A percentile compares a stretch with the other conserved stretches of the same genome.
phyloP scores from a whole-genome alignment of 441 rosid species.

The Flueggea neowawraea region DNA sequence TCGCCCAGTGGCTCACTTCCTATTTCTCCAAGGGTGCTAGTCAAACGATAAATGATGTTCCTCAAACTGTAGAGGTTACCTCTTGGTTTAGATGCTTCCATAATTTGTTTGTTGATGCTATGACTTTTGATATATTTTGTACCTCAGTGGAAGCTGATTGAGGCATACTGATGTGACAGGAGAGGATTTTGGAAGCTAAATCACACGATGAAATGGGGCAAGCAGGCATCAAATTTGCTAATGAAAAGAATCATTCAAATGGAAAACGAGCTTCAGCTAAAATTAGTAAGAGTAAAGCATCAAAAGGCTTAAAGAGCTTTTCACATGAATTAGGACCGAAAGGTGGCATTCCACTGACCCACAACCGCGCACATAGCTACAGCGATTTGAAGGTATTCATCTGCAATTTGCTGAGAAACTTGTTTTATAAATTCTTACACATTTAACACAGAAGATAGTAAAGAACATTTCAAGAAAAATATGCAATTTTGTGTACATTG shows the following conservation, averaged over 20 bases:
- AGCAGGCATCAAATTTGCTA: constrained; percentile 17
- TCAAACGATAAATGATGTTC: constrained; percentile 23
- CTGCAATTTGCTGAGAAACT: constrained; percentile 1
- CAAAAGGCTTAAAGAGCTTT: constrained; percentile 65
- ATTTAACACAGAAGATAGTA: too few species aligned
- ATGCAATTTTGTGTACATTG: too few species aligned
- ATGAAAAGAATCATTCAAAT: constrained; percentile 17
- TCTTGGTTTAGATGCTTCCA: constrained; percentile 2
- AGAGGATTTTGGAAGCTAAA: constrained; percentile 27
- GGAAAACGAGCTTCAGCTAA: constrained; percentile 29
- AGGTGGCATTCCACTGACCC: constrained; percentile 51
- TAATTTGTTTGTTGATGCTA: constrained; percentile 4
- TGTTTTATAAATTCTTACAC: too few species aligned
- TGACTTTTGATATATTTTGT: constrained; percentile 3
- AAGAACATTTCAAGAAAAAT: too few species aligned
- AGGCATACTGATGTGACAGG: constrained; percentile 34
- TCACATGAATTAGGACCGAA: constrained; percentile 80
- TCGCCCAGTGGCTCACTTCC: constrained; percentile 59
- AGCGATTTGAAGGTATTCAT: constrained; percentile 57
- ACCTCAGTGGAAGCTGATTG: constrained; percentile 8
- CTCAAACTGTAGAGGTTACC: constrained; percentile 49
- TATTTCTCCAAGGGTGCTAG: constrained; percentile 44
- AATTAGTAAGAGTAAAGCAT: constrained; percentile 29
- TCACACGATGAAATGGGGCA: constrained; percentile 24
- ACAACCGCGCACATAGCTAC: constrained; percentile 69